Base-by-base conservation (phyloP, 441 rosid genomes). In the Mallotus japonicus region DNA sequence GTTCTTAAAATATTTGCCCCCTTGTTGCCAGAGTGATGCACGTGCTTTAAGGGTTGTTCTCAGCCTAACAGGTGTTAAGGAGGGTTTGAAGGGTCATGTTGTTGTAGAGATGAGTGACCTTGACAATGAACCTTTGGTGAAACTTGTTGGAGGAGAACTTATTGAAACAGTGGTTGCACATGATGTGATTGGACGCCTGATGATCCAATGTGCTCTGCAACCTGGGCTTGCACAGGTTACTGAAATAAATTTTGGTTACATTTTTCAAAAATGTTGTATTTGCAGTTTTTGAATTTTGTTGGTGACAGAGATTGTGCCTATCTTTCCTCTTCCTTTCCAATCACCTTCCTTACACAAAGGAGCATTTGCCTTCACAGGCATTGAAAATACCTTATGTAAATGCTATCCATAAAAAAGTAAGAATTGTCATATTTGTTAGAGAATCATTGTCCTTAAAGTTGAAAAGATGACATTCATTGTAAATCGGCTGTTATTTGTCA, bases 61-160 rank as follows among this genome's bases (percentile, higher is more conserved):
- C 75, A 92, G 96, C 82, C 87, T 94, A 59, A 90, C 91, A 2
- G 96, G 97, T 79, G 98, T 94, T 9, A 92, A 81, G 73, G 92
- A 92, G 76, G 92, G 91, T 83, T 82, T 90, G 87, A 88, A 74
- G 55, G 93, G 97, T 15, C 98, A 93, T 83, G 93, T 94, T 77
- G 98, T 92, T 56, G 95, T 92, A 47, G 98, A 94, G 87, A 89
- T 94, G 92, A 88, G 96, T 82, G 98, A 94, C 83, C 84, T 94
- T 59, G 97, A 92, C 83, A 94, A 93, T 75, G 98, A 93, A 80
- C 98, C 96, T 69, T 82, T 93, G 71, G 97, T 93, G 76, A 94
- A 92, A 88, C 98, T 92, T 86, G 98, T 94, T 78, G 97, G 98
- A 77, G 98, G 97, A 77, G 97, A 90, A 57, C 90, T 85, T 46